Percentiles rank a stretch among this genome's conserved stretches.
These are phyloP conservation scores for Calonectria fujianensis DNA, from an alignment of 2,329 filamentous ascomycete species.

Conservation along the genomic window DNA sequence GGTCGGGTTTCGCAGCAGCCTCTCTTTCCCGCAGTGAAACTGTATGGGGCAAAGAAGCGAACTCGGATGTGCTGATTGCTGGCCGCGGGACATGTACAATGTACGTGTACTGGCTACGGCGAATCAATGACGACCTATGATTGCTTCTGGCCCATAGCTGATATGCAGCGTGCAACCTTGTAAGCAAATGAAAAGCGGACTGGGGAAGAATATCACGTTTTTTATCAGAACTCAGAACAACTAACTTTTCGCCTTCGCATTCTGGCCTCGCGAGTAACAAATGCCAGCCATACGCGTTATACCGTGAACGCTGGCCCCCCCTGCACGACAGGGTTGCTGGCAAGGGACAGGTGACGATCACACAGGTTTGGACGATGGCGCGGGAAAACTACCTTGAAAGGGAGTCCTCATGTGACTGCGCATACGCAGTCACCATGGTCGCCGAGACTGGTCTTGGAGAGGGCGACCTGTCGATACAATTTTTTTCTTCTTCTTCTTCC, in stretches of 20 bases:
- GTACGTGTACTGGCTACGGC: conserved; percentile 3
- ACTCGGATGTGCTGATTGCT: conserved; percentile 22
- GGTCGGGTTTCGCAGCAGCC: conserved; percentile 29
- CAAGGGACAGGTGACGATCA: conserved; percentile 42
- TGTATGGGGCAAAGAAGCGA: conserved; percentile 26
- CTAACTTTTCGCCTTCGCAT: conserved; percentile 20
- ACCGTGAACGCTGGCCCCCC: conserved; percentile 33
- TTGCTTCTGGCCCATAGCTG: conserved; percentile 10
- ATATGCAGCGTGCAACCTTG: conserved; percentile 21
- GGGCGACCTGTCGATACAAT: neutral
- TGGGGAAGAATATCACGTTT: neutral
- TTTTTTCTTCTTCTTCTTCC: neutral
- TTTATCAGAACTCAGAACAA: conserved; percentile 3
- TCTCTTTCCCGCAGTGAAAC: conserved; percentile 32
- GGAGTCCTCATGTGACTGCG: neutral
- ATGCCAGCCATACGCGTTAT: conserved; percentile 34
- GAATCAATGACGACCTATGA: conserved; percentile 14
- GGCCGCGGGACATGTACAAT: neutral
- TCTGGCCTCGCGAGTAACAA: conserved; percentile 25
- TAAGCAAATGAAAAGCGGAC: conserved; percentile 17
- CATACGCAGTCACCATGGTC: conserved; percentile 10
- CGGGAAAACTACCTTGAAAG: conserved; percentile 33
- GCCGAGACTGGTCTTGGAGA: neutral
- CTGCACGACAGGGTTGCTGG: conserved; percentile 34
- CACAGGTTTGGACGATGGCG: conserved; percentile 38